Percentiles rank a stretch among this genome's conserved stretches.
Conservation (phyloP, 495 filamentous ascomycete genomes). For the Tricharina praecox region DNA sequence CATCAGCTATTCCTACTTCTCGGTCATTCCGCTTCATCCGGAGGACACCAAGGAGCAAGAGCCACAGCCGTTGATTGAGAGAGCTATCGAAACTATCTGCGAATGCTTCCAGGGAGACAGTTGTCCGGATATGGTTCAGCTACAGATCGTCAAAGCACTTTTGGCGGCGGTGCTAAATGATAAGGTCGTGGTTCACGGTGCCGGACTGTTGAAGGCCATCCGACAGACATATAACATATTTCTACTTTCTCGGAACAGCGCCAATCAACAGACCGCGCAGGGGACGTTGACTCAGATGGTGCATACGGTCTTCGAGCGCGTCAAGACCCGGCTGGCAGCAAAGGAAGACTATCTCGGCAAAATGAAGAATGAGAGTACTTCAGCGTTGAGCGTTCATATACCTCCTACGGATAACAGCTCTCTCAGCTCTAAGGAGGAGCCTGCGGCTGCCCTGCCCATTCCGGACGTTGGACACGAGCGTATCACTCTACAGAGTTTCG, state of each 20-base stretch:
- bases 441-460: conserved; percentile 30
- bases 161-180: conserved; percentile 92
- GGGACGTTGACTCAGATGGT: conserved; percentile 98
- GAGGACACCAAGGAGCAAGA: conserved; percentile 29
- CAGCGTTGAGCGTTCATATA: conserved; percentile 11
- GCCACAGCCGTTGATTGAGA: conserved; percentile 65
- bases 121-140: conserved; percentile 73
- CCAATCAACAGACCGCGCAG: conserved; percentile 91
- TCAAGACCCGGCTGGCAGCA: conserved; percentile 68
- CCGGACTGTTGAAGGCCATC: conserved; percentile 92
- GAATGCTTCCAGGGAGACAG: conserved; percentile 96
- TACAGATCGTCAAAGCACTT: conserved; percentile 95
- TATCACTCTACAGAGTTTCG: conserved; percentile 87
- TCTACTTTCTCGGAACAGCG: conserved; percentile 71
- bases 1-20: conserved; percentile 96
- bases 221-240: conserved; percentile 98
- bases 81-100: conserved; percentile 97
- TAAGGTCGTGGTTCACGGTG: conserved; percentile 95
- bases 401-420: conserved; percentile 7
- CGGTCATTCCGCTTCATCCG: conserved; percentile 31
- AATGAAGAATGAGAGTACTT: conserved; percentile 14
- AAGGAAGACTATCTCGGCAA: conserved; percentile 47
- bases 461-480: conserved; percentile 36
- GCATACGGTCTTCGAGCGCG: conserved; percentile 88
- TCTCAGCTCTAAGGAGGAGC: conserved; percentile 27